Conservation (phyloP, 371 early-diverging fungal species). For the Haplosporangium sp. region DNA sequence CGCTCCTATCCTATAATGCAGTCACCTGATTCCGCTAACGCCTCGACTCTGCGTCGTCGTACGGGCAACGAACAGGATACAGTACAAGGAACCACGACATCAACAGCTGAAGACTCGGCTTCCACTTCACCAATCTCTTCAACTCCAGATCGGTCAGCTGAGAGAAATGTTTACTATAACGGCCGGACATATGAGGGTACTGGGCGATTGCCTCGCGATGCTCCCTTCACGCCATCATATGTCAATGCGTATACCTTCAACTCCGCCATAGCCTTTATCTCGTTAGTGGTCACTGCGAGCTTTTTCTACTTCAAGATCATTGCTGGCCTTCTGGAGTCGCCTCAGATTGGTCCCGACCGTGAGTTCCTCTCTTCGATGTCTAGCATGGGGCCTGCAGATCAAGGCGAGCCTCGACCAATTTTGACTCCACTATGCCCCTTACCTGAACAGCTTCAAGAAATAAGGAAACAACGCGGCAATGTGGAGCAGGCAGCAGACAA, state of each 20-base stretch:
- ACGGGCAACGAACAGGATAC: constrained; percentile 7
- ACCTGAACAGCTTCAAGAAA: constrained; percentile 4
- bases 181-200: constrained; percentile 39
- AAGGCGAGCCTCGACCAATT: constrained; percentile 31
- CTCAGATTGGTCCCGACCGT: constrained; percentile 43
- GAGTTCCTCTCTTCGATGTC: constrained; percentile 23
- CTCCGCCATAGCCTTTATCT: constrained; percentile 45
- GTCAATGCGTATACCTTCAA: constrained; percentile 51
- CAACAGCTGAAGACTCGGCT: background rate
- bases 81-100: background rate
- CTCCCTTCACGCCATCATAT: constrained; percentile 51
- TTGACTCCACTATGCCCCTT: constrained; percentile 33
- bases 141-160: background rate
- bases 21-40: constrained; percentile 2
- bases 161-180: constrained; percentile 34
- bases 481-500: background rate
- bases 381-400: constrained; percentile 30
- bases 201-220: constrained; percentile 51
- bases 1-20: constrained; percentile 5
- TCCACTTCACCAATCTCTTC: background rate
- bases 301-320: constrained; percentile 56
- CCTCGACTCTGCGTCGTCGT: constrained; percentile 17
- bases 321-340: constrained; percentile 44
- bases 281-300: constrained; percentile 37
- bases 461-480: constrained; percentile 2